A percentile compares a stretch with the other conserved stretches of the same genome.
phyloP scores from a whole-genome alignment of 805 yeast genomes.

The Candida peoriensis region DNA sequence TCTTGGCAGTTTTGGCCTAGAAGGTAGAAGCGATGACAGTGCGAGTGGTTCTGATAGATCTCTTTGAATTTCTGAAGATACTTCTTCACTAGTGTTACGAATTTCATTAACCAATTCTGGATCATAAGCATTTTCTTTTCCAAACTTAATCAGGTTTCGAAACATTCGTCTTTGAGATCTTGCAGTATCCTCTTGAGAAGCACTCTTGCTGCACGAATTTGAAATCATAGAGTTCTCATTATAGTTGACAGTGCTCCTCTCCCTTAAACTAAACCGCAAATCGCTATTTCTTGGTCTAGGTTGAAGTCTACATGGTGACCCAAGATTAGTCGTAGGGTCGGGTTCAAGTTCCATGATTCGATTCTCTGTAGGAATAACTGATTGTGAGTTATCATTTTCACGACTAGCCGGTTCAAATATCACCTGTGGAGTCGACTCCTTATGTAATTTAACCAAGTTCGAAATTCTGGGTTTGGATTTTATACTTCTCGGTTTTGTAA shows the following conservation, averaged over 20 bases:
- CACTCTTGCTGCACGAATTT: neutral
- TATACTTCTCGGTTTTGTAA: no score
- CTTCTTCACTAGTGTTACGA: neutral
- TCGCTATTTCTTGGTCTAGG: constrained; percentile 5
- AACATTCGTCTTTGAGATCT: constrained; percentile 6
- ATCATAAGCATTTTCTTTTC: neutral
- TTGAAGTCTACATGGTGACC: neutral
- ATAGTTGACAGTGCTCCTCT: neutral
- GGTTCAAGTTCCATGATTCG: neutral
- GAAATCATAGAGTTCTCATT: neutral
- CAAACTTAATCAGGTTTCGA: neutral
- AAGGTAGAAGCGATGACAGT: neutral
- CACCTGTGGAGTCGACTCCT: no score
- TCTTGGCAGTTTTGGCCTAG: no score
- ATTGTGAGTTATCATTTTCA: no score
- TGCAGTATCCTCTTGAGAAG: neutral
- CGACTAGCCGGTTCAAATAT: no score
- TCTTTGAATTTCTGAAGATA: neutral
- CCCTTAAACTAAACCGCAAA: constrained; percentile 1
- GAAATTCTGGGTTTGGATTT: no score
- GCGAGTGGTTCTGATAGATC: neutral
- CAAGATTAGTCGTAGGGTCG: neutral
- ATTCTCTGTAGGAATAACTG: neutral
- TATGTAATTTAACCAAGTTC: no score
- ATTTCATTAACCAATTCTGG: neutral